Evolutionary conservation across 441 rosid species (phyloP), one percentile per base, ranked within the genome.

Genomic region (Erodium moschatum): DNA sequence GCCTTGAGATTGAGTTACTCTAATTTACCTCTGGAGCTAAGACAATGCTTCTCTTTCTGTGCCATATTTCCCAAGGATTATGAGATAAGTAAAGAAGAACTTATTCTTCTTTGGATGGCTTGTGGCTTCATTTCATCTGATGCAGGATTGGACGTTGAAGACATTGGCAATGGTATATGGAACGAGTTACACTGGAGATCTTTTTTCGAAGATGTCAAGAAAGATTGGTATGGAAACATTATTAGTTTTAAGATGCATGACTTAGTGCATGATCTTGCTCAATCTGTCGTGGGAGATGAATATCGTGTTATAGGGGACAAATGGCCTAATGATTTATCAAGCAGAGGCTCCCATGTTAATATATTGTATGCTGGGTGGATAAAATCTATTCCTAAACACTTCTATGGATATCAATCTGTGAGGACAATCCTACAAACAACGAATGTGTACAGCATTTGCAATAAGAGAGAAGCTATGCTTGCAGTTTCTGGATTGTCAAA

Each of bases 221-320:
- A 24, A 24, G 27, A 24, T 24, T 24, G 27, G 27, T 24, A 24
- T 24, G 27, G 27, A 24, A 24, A 12, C 13, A 19, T 21, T 19
- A 0, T 7, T 3, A 24, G 1, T n/a, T 69, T 31, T 42, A 54
- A 15, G 46, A 69, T 69, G 66, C 71, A 60, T 38, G 35, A 38
- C 58, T 35, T 69, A 35, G 21, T 69, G 66, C 71, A 60, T 38
- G 35, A 38, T 69, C 54, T 69, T 58, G 21, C 33, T 6, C 48
- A 11, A 8, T 35, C 48, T 5, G 19, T 35, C 0, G 67, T 15
- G 2, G 21, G 9, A 13, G 4, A 33, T 13, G 42, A 29, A 7
- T 64, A 38, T 18, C 12, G 2, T n/a, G 20, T 64, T 11, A 11
- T 31, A 8, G 19, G 13, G 8, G 4, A 15, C 5, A 9, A 16